phyloP scores from a whole-genome alignment of 495 filamentous ascomycete genomes.

The Hypoxylon perforatum region DNA sequence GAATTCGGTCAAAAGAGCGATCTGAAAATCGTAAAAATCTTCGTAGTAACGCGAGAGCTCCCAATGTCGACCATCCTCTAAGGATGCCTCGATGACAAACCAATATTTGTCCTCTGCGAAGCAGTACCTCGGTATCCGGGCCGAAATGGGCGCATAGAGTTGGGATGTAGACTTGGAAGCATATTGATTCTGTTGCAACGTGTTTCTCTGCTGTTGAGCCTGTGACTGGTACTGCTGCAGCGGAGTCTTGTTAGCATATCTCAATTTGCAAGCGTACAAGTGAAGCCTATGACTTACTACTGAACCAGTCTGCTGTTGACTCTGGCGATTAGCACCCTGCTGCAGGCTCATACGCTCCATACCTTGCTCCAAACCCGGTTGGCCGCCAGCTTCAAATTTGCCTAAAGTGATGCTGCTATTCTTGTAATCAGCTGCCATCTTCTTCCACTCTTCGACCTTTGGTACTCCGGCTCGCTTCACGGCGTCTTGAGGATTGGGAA shows the following conservation, averaged over 20 bases:
- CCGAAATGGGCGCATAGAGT: slow-evolving; percentile 69
- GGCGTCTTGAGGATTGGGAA: slow-evolving; percentile 85
- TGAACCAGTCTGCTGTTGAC: slow-evolving; percentile 53
- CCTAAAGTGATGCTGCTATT: slow-evolving; percentile 97
- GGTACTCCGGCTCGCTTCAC: slow-evolving; percentile 91
- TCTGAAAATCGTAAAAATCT: slow-evolving; percentile 99
- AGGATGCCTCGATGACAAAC: slow-evolving; percentile 92
- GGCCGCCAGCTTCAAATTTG: slow-evolving; percentile 75
- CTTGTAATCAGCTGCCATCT: slow-evolving; percentile 99
- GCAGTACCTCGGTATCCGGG: slow-evolving; percentile 91
- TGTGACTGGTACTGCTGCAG: slow-evolving; percentile 47
- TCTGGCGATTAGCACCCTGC: slow-evolving; percentile 55
- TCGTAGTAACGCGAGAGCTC: slow-evolving; percentile 94
- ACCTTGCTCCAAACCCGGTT: slow-evolving; percentile 67
- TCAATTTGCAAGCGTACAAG: slow-evolving; percentile 8
- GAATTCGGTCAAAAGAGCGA: slow-evolving; percentile 91
- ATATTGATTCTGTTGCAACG: slow-evolving; percentile 49
- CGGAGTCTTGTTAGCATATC: slow-evolving; percentile 32
- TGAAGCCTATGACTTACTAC: slow-evolving; percentile 51
- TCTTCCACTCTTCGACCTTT: slow-evolving; percentile 99
- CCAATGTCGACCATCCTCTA: slow-evolving; percentile 94
- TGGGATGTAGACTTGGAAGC: slow-evolving; percentile 55
- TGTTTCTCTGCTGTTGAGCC: slow-evolving; percentile 38
- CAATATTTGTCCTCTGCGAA: slow-evolving; percentile 98
- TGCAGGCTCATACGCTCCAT: slow-evolving; percentile 85